Conservation (phyloP, 2,329 filamentous ascomycete species). For the Coniosporium tulheliwenetii region DNA sequence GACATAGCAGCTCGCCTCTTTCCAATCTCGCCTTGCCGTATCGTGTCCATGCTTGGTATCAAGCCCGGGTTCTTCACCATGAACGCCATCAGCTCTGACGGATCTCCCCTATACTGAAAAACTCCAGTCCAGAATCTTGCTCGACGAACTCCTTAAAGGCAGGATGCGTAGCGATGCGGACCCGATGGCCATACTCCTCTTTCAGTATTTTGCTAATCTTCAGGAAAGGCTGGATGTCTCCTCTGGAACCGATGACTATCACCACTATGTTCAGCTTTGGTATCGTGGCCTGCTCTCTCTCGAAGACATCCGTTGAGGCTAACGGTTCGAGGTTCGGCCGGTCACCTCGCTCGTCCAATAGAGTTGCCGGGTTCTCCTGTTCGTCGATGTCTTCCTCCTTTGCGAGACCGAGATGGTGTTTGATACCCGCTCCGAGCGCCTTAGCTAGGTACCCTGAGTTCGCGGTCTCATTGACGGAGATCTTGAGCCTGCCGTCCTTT, state of each 20-base stretch:
- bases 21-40: conserved; percentile 59
- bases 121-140: conserved; percentile 17
- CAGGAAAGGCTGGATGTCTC: conserved; percentile 69
- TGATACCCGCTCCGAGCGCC: conserved; percentile 49
- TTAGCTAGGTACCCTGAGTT: conserved; percentile 60
- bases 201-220: conserved; percentile 58
- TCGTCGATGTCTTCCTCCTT: conserved; percentile 11
- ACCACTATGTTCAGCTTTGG: conserved; percentile 61
- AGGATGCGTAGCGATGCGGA: conserved; percentile 65
- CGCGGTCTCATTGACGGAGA: conserved; percentile 55
- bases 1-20: conserved; percentile 54
- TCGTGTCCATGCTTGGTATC: conserved; percentile 57
- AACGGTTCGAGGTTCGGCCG: not conserved
- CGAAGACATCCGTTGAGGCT: not conserved
- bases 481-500: conserved; percentile 53
- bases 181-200: conserved; percentile 55
- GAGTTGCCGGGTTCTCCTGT: conserved; percentile 4
- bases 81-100: conserved; percentile 70
- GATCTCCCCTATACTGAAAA: conserved; percentile 71
- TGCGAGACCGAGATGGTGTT: conserved; percentile 33
- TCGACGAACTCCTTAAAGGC: conserved; percentile 63
- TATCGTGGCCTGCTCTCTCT: conserved; percentile 3
- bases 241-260: conserved; percentile 68
- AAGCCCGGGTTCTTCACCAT: conserved; percentile 76
- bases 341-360: not conserved